A percentile compares a stretch with the other conserved stretches of the same genome.
Evolutionary conservation across 306 rosid species (phyloP).

Genomic region (Quercus berberidifolia): DNA sequence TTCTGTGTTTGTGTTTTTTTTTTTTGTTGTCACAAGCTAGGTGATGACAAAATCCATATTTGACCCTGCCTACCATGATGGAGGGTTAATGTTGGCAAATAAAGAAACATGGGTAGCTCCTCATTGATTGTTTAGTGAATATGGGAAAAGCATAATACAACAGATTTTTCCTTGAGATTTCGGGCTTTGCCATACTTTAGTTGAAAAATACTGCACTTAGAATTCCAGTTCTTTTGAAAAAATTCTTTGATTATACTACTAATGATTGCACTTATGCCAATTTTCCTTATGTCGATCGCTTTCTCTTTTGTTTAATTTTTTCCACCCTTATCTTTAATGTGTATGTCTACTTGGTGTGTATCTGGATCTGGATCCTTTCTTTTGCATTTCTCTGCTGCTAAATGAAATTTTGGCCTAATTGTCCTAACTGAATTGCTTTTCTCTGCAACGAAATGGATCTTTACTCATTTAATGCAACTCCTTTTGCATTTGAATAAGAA

Average conservation of each 20-base stretch:
- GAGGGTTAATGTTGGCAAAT: neutral
- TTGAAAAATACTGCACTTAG: neutral
- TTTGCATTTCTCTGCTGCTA: too few relatives aligned
- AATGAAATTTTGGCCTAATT: too few relatives aligned
- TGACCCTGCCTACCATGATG: neutral
- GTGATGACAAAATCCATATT: too few relatives aligned
- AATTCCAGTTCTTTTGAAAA: neutral
- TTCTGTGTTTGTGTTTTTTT: too few relatives aligned
- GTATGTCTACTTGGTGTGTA: neutral
- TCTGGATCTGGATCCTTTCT: neutral
- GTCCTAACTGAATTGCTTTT: neutral
- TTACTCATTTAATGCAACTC: neutral
- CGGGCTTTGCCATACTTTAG: neutral
- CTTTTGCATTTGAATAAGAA: neutral
- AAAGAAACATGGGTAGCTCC: neutral
- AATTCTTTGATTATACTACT: neutral
- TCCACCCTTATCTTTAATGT: neutral
- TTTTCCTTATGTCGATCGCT: constrained; percentile 1
- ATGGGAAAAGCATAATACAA: neutral
- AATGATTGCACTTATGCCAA: neutral
- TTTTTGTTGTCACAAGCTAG: too few relatives aligned
- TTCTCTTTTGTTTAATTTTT: constrained; percentile 4
- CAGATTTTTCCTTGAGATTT: neutral
- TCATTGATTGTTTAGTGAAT: neutral
- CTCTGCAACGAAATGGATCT: neutral